Evolutionary conservation across 116 monocot species (phyloP), one percentile per base, ranked within the genome.

Genomic region (Posidonia oceanica): DNA sequence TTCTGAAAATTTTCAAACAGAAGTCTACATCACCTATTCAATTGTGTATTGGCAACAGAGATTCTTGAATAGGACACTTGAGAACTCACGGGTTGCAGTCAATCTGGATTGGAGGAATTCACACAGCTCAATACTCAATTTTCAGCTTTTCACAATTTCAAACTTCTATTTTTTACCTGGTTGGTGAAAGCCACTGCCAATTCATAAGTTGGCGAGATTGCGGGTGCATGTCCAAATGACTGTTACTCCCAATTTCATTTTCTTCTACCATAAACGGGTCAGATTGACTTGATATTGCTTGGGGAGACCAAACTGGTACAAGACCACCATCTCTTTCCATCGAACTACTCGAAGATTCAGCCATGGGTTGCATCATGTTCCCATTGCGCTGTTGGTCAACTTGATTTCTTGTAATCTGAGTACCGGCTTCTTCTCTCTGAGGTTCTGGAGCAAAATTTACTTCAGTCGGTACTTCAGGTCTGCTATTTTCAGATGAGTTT

Each of bases 261-360:
- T 88, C 88, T 39, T 90, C 85, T 13, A 75, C 55, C 39, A 75
- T 56, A 48, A 75, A 79, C 14, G 77, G 81, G 54, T 81, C 88
- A 2, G 85, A 81, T 36, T 65, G 76, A 70, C 79, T 83, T 58
- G 91, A 84, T 14, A 72, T 62, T 6, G 76, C 67, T 21, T 86
- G 75, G 57, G 88, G 96, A 0, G 91, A 91, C 91, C 91, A 96
- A 20, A 96, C 88, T 3, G 96, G 96, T 64, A 96, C 96, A 48
- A 91, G 56, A 3, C 91, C 86, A 23, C 89, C 81, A 16, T 87
- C 90, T 57, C 91, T 86, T 66, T 70, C 86, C 15, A 86, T 81
- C 83, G 83, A 86, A 55, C 56, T 79, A 75, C 81, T 83, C 4
- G 91, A 81, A 20, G 96, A 84, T 39, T 88, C 85, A 4, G 74